Base-by-base conservation (phyloP, 768 basidiomycete genomes). In the Leccinellum albellum region DNA sequence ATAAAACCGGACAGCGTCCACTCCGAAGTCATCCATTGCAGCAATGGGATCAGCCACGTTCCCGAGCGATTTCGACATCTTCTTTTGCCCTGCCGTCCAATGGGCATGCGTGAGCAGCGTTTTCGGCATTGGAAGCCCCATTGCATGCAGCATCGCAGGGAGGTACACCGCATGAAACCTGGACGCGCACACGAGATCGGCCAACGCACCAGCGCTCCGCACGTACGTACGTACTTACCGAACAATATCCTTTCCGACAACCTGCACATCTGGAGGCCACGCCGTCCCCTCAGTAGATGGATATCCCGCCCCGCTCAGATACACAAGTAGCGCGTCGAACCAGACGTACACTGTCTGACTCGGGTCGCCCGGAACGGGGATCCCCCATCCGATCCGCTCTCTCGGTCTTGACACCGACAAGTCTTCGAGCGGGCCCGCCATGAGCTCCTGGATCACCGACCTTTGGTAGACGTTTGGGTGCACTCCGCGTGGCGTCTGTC, bases 301-400 rank as follows among this genome's bases (percentile, higher is more conserved):
- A n/a, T 89, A 94, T 3, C 89, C 90, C 6, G 85, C 74, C 4
- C 86, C 91, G 14, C 91, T 90, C 50, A 95, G 74, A 70, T 96
- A 96, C 50, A 89, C 84, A 24, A 89, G 78, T 57, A 96, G 74
- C 3, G 94, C 94, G 66, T 96, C 94, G 59, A 96, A 87, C 94
- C 93, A 97, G 50, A 96, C 94, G 69, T 97, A 96, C 40, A 96
- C 85, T 0, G 92, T 94, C 61, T 96, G 92, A 3, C 78, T 77
- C 0, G 80, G 74, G 66, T 97, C 92, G 15, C 76, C 79, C 0
- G 94, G 94, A 0, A 96, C 94, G 0, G 82, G 83, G 0, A 97
- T 84, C 1, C 94, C 94, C 94, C 94, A 96, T 3, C 77, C 70
- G 6, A 95, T 77, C 26, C 94, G 78, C 14, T 85, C 81, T 2